phyloP scores from a whole-genome alignment of 2,329 filamentous ascomycete genomes.

The Colletotrichum tofieldiae region DNA sequence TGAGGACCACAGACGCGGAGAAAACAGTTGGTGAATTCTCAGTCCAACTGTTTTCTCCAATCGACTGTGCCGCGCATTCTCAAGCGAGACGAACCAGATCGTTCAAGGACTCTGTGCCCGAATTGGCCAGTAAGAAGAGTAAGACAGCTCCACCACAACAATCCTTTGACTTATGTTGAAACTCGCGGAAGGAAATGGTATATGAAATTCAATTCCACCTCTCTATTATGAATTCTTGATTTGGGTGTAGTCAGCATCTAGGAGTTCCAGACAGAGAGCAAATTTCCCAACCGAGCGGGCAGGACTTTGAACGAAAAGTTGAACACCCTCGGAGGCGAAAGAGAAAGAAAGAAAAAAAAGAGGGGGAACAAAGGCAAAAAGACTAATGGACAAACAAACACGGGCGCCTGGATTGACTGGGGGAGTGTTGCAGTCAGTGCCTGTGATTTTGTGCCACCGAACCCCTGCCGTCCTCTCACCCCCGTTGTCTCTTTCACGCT shows the following conservation, averaged over 20 bases:
- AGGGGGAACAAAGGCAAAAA: no score
- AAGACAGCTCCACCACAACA: conserved; percentile 18
- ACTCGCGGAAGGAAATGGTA: conserved; percentile 9
- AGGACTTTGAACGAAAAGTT: no score
- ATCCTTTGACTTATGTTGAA: conserved; percentile 5
- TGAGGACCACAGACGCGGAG: not conserved
- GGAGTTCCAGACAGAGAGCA: not conserved
- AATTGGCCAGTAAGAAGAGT: conserved; percentile 3
- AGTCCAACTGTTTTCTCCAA: not conserved
- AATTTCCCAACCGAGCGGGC: not conserved
- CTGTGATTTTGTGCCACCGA: conserved; percentile 8
- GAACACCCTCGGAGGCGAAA: no score
- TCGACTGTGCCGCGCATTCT: not conserved
- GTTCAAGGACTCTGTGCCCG: not conserved
- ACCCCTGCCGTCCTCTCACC: conserved; percentile 1
- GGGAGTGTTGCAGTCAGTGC: conserved; percentile 14
- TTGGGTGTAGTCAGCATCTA: no score
- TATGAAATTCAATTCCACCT: conserved; percentile 10
- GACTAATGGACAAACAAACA: no score
- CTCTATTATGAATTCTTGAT: conserved; percentile 4
- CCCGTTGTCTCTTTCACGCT: conserved; percentile 19
- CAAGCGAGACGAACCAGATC: no score
- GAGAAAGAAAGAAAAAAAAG: no score
- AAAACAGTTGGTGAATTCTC: not conserved
- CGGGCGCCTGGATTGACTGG: no score